phyloP scores from a whole-genome alignment of 768 basidiomycete genomes.

The Suillus subluteus region DNA sequence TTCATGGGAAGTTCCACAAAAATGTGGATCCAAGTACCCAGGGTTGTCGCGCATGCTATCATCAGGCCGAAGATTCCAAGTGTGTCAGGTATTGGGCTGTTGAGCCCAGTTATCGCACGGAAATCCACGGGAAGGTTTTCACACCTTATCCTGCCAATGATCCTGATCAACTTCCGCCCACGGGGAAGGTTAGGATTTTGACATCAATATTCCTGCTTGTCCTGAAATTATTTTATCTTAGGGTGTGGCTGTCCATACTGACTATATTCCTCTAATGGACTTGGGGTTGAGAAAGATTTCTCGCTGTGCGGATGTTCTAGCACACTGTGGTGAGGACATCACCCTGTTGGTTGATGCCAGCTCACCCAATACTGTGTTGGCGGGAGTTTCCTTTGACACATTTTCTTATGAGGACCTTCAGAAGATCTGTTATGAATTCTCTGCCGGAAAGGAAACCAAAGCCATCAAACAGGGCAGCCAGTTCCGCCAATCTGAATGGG shows the following conservation, averaged over 20 bases:
- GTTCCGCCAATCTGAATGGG: neutral
- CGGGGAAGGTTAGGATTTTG: neutral
- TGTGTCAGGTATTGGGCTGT: neutral
- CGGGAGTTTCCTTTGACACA: neutral
- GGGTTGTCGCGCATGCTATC: neutral
- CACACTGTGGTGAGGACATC: neutral
- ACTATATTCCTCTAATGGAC: neutral
- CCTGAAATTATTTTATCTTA: neutral
- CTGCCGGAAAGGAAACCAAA: neutral
- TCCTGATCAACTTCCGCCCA: neutral
- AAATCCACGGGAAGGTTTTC: neutral
- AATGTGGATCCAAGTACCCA: neutral
- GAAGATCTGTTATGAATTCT: neutral
- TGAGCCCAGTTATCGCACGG: neutral
- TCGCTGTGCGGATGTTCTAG: neutral
- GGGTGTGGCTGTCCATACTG: neutral
- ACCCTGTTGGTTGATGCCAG: neutral
- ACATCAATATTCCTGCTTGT: neutral
- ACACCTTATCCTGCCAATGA: neutral
- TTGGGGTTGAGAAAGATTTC: neutral
- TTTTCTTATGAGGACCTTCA: neutral
- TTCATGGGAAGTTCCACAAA: neutral
- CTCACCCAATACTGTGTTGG: neutral
- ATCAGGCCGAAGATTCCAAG: neutral
- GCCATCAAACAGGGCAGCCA: neutral